Base-by-base conservation (phyloP, 208 protist species). In the Crithidia bombi region DNA sequence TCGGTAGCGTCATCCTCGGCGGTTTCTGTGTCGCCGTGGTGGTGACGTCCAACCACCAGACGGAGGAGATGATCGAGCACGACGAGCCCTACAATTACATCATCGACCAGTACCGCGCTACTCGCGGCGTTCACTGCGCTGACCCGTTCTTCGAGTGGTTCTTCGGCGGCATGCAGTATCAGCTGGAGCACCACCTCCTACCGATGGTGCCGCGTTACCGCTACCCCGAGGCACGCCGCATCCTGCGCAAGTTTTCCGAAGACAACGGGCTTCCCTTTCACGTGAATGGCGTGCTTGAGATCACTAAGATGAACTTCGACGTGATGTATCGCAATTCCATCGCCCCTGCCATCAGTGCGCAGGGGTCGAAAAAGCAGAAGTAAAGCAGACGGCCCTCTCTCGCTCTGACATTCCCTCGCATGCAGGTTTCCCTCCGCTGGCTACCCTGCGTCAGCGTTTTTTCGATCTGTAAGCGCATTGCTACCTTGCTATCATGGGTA, bases 131-230 rank as follows among this genome's bases (percentile, higher is more conserved):
- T 21, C 78, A 85, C 36, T 93, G 88, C 73, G 26, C 79, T 50
- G 75, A 91, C 58, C 79, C 79, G 21, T 90, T 93, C 62, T 90
- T 86, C 55, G 85, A 93, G 72, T 91, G 78, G 74, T 91, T 93
- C 63, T 93, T 93, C 50, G 85, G 88, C 30, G 88, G 85, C 63
- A 93, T 93, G 88, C 88, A 91, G 71, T 93, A 91, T 75, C 88
- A 93, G 75, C 78, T 93, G 26, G 88, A 93, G 79, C 88, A 93
- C 75, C 88, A 93, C 72, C 76, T 91, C n/a, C 79, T 93, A 26
- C 88, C 85, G 15, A 85, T 66, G 44, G 73, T 90, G 28, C 81
- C 88, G 0, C 85, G 82, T 63, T 91, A 93, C 73, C 82, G 85
- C 52, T 93, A 93, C 75, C 81, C 85, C 14, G 78, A 73, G 59